A percentile compares a stretch with the other conserved stretches of the same genome.
Conservation (phyloP, 1,284 basidiomycete genomes). For the Psilocybe mexicana region DNA sequence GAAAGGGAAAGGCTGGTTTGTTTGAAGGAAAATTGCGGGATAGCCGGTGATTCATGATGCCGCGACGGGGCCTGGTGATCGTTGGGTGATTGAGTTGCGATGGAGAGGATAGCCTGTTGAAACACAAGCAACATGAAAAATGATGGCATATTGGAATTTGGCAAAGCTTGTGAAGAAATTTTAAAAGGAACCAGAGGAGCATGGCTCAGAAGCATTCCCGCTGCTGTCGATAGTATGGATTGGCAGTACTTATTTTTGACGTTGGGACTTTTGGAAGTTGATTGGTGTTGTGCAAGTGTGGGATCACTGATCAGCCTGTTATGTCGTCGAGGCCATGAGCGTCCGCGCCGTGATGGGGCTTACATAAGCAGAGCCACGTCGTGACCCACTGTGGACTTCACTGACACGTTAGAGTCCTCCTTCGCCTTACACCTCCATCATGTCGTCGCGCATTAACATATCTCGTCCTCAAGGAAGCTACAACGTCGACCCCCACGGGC, state of each 20-base stretch:
- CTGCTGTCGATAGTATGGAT: background rate
- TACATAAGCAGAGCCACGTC: slow-evolving; percentile 42
- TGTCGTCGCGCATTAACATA: slow-evolving; percentile 83
- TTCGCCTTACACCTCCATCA: slow-evolving; percentile 40
- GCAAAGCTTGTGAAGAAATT: too few relatives aligned
- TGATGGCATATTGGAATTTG: too few relatives aligned
- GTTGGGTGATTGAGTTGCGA: too few relatives aligned
- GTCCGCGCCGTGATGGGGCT: slow-evolving; percentile 17
- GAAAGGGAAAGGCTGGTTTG: background rate
- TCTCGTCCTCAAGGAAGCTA: slow-evolving; percentile 66
- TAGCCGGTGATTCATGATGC: too few relatives aligned
- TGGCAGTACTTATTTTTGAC: background rate
- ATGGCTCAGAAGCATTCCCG: too few relatives aligned
- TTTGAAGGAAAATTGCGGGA: too few relatives aligned
- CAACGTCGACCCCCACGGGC: slow-evolving; percentile 69
- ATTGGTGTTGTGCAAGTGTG: background rate
- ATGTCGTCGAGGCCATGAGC: background rate
- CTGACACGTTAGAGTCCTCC: slow-evolving; percentile 38
- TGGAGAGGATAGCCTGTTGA: too few relatives aligned
- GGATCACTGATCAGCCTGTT: too few relatives aligned
- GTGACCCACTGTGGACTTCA: slow-evolving; percentile 25
- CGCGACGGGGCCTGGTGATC: too few relatives aligned
- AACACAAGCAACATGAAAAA: too few relatives aligned
- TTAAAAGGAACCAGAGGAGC: too few relatives aligned
- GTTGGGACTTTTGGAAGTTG: background rate